Base-by-base conservation (phyloP, 306 rosid genomes). In the Malus fusca region DNA sequence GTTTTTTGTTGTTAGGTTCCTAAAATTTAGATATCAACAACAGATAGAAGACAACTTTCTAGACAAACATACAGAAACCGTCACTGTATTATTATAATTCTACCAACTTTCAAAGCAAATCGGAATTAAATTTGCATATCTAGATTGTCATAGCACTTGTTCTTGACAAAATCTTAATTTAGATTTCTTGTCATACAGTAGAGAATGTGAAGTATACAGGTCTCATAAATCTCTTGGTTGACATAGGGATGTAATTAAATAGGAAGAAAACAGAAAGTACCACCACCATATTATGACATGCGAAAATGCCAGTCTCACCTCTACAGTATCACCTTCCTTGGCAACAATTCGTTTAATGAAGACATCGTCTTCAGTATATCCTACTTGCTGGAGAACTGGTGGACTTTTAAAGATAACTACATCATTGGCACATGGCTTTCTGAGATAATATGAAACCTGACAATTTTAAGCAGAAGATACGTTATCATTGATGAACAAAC, bases 321-420 rank as follows among this genome's bases (percentile, higher is more conserved):
- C 98, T 62, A 95, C 97, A 42, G 76, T 74, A 79, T 96, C 99
- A 70, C 99, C 99, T 85, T 66, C 97, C 85, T 87, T 90, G 62
- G 98, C 99, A 81, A 96, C 91, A 65, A 96, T 63, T 76, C 99
- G 88, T 85, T 96, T 96, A 74, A 96, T 92, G 75, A 96, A 96
- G 65, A 96, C 98, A 82, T 96, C 99, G 42, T 89, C 89, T 69
- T 92, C 92, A 1, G 98, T 82, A 66, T 96, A 96, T 83, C 98
- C 98, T 79, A 88, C 99, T 85, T 90, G 89, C 81, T 96, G 99
- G 78, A 96, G 99, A 4, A 88, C 96, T 2, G 98, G 99, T 74
- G 99, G 98, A 77, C 98, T 96, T 82, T 90, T 92, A 53, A 92
- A 96, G 79, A 96, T 92, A 77, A 92, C 97, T 22, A 96, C 90